phyloP scores from a whole-genome alignment of 2,329 filamentous ascomycete genomes.

The Tolypocladium tropicale region DNA sequence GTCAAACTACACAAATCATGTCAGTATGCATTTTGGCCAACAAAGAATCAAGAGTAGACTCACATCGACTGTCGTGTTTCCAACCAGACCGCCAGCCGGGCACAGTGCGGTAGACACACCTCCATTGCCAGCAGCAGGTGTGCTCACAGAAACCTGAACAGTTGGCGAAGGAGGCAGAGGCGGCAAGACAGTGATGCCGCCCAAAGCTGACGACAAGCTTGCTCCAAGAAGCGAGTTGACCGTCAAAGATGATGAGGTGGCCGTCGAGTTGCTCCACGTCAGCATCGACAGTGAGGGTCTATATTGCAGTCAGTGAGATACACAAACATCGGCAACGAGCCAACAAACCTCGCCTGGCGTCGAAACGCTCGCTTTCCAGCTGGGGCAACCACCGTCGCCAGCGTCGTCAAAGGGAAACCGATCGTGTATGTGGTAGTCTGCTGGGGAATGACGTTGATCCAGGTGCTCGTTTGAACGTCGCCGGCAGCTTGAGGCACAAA shows the following conservation, averaged over 20 bases:
- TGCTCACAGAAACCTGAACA: not conserved
- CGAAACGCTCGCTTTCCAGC: slow-evolving; percentile 14
- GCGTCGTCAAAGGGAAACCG: slow-evolving; percentile 26
- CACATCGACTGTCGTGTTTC: slow-evolving; percentile 27
- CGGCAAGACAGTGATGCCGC: not conserved
- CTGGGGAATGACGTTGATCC: slow-evolving; percentile 27
- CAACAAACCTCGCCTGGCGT: slow-evolving; percentile 18
- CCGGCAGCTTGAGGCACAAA: slow-evolving; percentile 7
- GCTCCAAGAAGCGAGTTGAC: slow-evolving; percentile 11
- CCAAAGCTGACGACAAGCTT: slow-evolving; percentile 13
- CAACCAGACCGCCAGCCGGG: slow-evolving; percentile 19
- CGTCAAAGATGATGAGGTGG: slow-evolving; percentile 6
- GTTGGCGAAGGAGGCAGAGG: slow-evolving; percentile 8
- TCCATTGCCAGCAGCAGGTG: slow-evolving; percentile 1
- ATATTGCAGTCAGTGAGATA: not conserved
- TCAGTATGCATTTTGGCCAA: not conserved
- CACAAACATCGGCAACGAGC: not conserved
- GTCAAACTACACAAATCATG: slow-evolving; percentile 24
- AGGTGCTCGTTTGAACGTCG: slow-evolving; percentile 23
- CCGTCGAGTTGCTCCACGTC: slow-evolving; percentile 21
- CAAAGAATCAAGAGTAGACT: slow-evolving; percentile 7
- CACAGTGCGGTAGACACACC: slow-evolving; percentile 14
- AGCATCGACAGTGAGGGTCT: slow-evolving; percentile 9
- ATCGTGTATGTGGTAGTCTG: slow-evolving; percentile 29
- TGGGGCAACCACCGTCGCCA: slow-evolving; percentile 21